These are phyloP conservation scores for Tetracladium marchalianum DNA, from an alignment of 495 filamentous ascomycete genomes.

Conservation along the genomic window DNA sequence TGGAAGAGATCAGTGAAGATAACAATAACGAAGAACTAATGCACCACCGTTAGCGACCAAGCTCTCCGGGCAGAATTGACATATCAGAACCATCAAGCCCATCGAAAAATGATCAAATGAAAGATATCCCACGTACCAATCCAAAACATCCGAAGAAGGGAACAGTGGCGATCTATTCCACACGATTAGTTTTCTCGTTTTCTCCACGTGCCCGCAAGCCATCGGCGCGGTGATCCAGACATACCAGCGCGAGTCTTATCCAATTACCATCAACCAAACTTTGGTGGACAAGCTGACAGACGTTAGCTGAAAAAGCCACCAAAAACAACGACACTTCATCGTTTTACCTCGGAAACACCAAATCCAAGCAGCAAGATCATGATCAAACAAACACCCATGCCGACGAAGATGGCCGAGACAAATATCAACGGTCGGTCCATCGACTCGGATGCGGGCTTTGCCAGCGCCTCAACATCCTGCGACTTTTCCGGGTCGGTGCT, in stretches of 20 bases:
- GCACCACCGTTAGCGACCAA: not conserved
- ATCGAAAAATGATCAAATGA: no score
- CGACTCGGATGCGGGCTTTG: no score
- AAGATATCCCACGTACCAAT: not conserved
- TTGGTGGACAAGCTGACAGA: not conserved
- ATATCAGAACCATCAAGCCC: no score
- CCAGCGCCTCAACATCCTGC: no score
- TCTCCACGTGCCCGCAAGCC: not conserved
- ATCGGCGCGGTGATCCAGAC: not conserved
- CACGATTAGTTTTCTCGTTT: not conserved
- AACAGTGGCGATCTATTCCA: not conserved
- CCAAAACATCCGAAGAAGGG: conserved; percentile 4
- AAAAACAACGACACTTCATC: conserved; percentile 4
- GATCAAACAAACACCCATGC: not conserved
- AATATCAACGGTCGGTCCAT: not conserved
- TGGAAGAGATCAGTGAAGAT: conserved; percentile 5
- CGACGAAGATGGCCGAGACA: not conserved
- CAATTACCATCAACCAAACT: conserved; percentile 6
- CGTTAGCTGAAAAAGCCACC: conserved; percentile 2
- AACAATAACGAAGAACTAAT: conserved; percentile 6
- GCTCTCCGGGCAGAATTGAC: no score
- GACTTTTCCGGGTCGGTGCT: no score
- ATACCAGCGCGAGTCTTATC: conserved; percentile 2
- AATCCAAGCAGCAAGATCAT: not conserved
- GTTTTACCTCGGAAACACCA: not conserved